Evolutionary conservation across 192 early-diverging fungal genomes (phyloP).

Genomic region (Backusella westeae): DNA sequence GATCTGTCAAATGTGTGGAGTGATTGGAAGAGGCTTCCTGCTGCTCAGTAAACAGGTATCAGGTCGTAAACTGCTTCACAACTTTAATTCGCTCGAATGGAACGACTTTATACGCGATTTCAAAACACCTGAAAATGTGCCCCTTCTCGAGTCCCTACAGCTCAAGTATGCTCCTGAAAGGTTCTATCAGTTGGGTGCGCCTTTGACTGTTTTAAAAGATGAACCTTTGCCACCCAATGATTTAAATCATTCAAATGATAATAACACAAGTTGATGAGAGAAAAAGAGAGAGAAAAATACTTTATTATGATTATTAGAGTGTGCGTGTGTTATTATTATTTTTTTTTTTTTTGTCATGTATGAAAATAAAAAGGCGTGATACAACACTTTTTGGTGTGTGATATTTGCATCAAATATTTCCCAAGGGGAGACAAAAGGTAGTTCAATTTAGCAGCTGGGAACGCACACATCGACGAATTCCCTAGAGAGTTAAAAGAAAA

Average conservation of each 20-base stretch:
- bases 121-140: conserved; percentile 14
- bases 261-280: neutral
- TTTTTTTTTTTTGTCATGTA: neutral
- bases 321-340: too few species aligned
- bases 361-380: neutral
- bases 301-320: neutral
- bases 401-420: conserved; percentile 5
- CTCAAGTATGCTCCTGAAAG: conserved; percentile 19
- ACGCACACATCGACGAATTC: conserved; percentile 1
- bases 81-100: conserved; percentile 33
- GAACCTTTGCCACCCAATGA: neutral
- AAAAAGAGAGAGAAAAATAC: neutral
- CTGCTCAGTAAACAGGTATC: conserved; percentile 28
- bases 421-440: neutral
- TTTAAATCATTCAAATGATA: neutral
- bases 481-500: neutral
- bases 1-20: conserved; percentile 23
- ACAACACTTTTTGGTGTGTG: neutral
- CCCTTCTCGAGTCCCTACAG: conserved; percentile 14
- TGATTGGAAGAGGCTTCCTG: conserved; percentile 27
- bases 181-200: neutral
- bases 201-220: neutral
- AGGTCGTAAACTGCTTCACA: conserved; percentile 33
- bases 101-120: conserved; percentile 23
- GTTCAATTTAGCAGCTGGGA: conserved; percentile 1